Evolutionary conservation across 2,329 filamentous ascomycete genomes (phyloP).

Genomic region (Aspergillus fumigatus): DNA sequence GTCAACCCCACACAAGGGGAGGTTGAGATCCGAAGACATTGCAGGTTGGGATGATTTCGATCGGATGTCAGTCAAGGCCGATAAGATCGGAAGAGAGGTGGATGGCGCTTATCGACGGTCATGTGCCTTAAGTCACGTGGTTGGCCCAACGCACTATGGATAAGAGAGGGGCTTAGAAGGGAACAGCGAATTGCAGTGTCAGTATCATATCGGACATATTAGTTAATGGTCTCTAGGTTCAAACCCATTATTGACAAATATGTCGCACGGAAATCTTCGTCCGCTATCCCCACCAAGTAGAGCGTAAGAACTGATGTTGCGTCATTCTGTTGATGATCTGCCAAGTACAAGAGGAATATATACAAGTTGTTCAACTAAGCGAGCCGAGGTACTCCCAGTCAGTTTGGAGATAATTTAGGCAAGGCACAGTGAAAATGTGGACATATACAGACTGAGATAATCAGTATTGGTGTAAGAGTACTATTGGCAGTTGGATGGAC

Average conservation of each 20-base stretch:
- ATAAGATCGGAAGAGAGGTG: slow-evolving; percentile 16
- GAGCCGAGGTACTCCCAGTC: not conserved
- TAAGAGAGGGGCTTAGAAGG: too few relatives aligned
- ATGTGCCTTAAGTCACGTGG: not conserved
- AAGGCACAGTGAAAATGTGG: not conserved
- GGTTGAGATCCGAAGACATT: slow-evolving; percentile 4
- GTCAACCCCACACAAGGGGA: slow-evolving; percentile 5
- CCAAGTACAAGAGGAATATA: not conserved
- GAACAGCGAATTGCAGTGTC: too few relatives aligned
- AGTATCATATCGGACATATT: too few relatives aligned
- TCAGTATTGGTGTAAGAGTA: not conserved
- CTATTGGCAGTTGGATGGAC: not conserved
- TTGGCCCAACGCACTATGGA: too few relatives aligned
- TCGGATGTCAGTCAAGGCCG: slow-evolving; percentile 12
- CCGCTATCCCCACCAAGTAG: not conserved
- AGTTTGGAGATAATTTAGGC: not conserved
- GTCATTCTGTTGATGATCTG: not conserved
- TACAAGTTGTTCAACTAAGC: not conserved
- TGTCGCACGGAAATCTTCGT: not conserved
- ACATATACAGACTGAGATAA: not conserved
- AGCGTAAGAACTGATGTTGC: not conserved
- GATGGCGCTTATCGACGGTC: not conserved
- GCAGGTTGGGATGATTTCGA: not conserved
- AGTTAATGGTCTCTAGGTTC: too few relatives aligned
- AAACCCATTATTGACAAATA: not conserved